A percentile compares a stretch with the other conserved stretches of the same genome.
These are phyloP conservation scores for Diplodia scrobiculata DNA, from an alignment of 2,329 filamentous ascomycete species.

Conservation along the genomic window DNA sequence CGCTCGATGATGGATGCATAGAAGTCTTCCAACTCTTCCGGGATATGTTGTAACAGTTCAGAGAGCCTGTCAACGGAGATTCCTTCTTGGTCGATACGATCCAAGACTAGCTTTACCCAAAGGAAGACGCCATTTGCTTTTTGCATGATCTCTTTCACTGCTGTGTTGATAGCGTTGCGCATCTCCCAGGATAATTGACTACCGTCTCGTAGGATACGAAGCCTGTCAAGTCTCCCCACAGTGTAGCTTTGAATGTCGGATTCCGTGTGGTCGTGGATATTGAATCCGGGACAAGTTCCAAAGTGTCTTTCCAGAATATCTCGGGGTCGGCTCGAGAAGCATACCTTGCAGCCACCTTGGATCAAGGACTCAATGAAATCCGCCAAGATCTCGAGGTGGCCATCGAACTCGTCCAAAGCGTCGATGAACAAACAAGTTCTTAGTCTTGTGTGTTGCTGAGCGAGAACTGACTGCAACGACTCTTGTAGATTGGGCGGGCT, in stretches of 20 bases:
- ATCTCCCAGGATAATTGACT: not conserved
- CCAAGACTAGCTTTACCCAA: slow-evolving; percentile 23
- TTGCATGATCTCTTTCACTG: not conserved
- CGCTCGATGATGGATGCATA: slow-evolving; percentile 1
- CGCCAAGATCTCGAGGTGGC: not conserved
- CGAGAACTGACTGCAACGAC: not conserved
- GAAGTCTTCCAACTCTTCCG: not conserved
- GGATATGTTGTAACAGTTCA: not conserved
- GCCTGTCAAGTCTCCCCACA: not conserved
- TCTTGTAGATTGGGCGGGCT: not conserved
- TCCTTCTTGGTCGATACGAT: not conserved
- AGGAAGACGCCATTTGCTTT: slow-evolving; percentile 28
- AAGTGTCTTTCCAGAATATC: slow-evolving; percentile 30
- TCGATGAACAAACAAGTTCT: slow-evolving; percentile 13
- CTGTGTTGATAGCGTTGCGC: not conserved
- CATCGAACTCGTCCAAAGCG: slow-evolving; percentile 18
- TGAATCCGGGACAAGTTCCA: not conserved
- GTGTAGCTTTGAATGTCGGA: slow-evolving; percentile 30
- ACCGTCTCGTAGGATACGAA: not conserved
- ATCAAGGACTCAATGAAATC: not conserved
- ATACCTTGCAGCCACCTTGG: not conserved
- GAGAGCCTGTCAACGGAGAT: not conserved
- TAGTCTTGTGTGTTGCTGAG: not conserved
- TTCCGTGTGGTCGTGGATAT: slow-evolving; percentile 30
- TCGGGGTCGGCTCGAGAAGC: slow-evolving; percentile 31